Evolutionary conservation across 805 yeast genomes (phyloP).

Genomic region (Candida dajiaensis): DNA sequence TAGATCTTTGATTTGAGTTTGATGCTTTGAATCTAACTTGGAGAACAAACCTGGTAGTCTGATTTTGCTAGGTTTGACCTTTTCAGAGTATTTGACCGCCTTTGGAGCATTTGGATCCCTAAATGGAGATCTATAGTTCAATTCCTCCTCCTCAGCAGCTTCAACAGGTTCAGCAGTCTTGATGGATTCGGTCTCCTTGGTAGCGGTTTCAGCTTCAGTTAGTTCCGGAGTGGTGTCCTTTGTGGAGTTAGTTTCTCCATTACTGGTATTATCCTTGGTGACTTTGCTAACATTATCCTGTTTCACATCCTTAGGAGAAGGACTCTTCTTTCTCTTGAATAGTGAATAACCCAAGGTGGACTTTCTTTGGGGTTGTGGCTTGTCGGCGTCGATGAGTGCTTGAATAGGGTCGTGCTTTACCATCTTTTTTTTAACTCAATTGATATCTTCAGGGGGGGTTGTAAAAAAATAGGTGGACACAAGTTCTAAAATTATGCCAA

Average conservation of each 20-base stretch:
- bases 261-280: background rate
- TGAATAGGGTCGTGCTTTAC: slow-evolving; percentile 16
- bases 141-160: slow-evolving; percentile 1
- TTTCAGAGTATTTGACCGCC: background rate
- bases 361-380: slow-evolving; percentile 2
- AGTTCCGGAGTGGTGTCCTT: background rate
- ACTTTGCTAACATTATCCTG: background rate
- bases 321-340: slow-evolving; percentile 3
- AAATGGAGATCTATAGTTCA: slow-evolving; percentile 10
- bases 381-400: background rate
- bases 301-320: background rate
- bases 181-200: background rate
- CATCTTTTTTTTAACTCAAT: slow-evolving; percentile 3
- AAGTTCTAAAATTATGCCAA: background rate
- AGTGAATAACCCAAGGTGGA: slow-evolving; percentile 6
- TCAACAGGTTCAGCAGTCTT: background rate
- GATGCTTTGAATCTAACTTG: slow-evolving; percentile 7
- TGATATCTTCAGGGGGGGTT: background rate
- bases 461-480: background rate
- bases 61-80: slow-evolving; percentile 1
- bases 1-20: slow-evolving; percentile 2
- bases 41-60: slow-evolving; percentile 4
- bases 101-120: slow-evolving; percentile 4
- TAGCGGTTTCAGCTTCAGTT: background rate
- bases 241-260: background rate